Evolutionary conservation across 2,329 filamentous ascomycete genomes (phyloP), one percentile per base, ranked within the genome.

Genomic region (Ascochyta koolunga): DNA sequence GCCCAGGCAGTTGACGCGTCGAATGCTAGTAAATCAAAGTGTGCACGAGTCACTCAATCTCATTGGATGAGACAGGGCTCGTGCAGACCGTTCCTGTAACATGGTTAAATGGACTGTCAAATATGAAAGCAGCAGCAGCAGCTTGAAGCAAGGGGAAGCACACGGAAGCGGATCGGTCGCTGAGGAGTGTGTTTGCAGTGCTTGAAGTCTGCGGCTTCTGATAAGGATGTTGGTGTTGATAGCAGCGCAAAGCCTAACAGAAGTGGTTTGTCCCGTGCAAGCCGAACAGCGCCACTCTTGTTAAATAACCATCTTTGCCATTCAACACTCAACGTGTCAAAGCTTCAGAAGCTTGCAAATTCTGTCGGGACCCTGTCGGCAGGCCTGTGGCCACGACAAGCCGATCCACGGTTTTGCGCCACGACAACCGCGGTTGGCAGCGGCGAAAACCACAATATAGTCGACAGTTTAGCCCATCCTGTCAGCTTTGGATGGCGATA

Each of bases 71-170:
- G 60, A 49, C 51, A 36, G 31, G 39, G 58, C 50, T 58, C 56
- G 65, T 61, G 44, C 55, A 58, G 55, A 59, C 54, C 58, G 64
- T 62, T 60, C 63, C 69, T 72, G 69, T 65, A 66, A 64, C 62
- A 65, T 72, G 62, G 68, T 69, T 67, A 72, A 67, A 69, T 45
- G 48, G 60, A 53, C 54, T 65, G 65, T 67, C 66, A 67, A 58
- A 64, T 60, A 59, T 44, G 59, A 56, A 62, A 60, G 62, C 56
- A 58, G 50, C 58, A 58, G 50, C 58, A 60, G 61, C 58, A 65
- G 60, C 53, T 59, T 57, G 43, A 65, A 60, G 61, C 59, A 66
- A 62, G 66, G 60, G 67, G 58, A 58, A 65, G 62, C 63, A 67
- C 66, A 70, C 69, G 59, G 61, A 54, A 62, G 65, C 64, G 62